Base-by-base conservation (phyloP, 257 asterid species). In the Gardenia jasminoides region DNA sequence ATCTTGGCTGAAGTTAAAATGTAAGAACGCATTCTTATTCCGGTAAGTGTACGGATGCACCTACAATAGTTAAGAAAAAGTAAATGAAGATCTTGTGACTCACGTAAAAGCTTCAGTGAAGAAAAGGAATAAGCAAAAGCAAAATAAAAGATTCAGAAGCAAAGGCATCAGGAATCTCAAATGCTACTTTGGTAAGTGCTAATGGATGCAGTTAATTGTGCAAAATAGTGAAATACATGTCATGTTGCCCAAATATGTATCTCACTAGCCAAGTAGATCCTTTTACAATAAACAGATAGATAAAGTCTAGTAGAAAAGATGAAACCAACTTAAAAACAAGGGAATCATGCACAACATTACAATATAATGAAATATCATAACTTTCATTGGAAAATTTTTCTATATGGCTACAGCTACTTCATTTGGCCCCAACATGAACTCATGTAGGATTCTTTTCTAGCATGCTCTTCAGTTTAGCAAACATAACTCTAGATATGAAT, bases 41-140 rank as follows among this genome's bases (percentile, higher is more conserved):
- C 92, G 85, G 87, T 65, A 94, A 3, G 97, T 94, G 82, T 92
- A 91, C 15, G 97, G 97, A 70, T 94, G 98, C 81, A 94, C 97
- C 98, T 94, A 90, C 28, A 82, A 72, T n/a, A 43, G 12, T 44
- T 26, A 47, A 47, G 6, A 30, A 12, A 67, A 1, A 39, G 24
- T 39, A 33, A 41, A 39, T 16, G 43, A 67, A 33, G 61, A 67
- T 33, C 72, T 16, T 67, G 31, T 11, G 24, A 68, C 10, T 24
- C 46, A 31, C 4, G n/a, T 1, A 22, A 15, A 19, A 28, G 16
- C 39, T 8, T n/a, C 68, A 62, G 33, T 1, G 3, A 15, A 1
- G 6, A 68, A 36, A 17, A 68, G 39, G 50, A 68, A 54, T 68
- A 20, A 39, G 43, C 72, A 36, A 31, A 66, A 52, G 58, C 4